Evolutionary conservation across 1,139 yeast genomes (phyloP).

Genomic region (Taphrina deformans): DNA sequence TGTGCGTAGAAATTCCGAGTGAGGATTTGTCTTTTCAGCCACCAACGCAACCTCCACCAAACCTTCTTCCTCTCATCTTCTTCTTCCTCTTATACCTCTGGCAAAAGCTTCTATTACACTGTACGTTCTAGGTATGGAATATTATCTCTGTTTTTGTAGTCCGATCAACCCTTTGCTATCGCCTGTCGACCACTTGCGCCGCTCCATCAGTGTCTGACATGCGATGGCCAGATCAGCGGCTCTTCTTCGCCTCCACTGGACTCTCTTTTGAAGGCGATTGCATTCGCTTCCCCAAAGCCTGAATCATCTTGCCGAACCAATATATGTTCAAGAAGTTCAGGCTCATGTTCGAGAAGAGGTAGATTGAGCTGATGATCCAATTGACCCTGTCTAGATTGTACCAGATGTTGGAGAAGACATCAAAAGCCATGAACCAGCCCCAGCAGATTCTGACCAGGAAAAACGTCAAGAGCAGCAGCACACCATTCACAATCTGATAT

Average conservation of each 20-base stretch:
- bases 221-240: neutral
- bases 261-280: neutral
- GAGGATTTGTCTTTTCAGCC: no score
- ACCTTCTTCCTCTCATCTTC: neutral
- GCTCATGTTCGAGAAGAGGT: constrained; percentile 62
- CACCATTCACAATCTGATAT: constrained; percentile 65
- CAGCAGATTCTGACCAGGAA: constrained; percentile 77
- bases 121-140: no score
- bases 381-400: neutral
- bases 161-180: no score
- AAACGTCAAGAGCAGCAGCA: constrained; percentile 65
- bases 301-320: constrained; percentile 76
- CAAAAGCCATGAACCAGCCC: constrained; percentile 75
- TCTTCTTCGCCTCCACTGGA: constrained; percentile 8
- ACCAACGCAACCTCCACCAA: neutral
- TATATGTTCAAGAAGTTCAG: constrained; percentile 64
- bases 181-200: no score
- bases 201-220: no score
- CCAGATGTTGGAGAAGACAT: constrained; percentile 42
- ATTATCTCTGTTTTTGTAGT: no score
- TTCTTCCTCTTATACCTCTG: no score
- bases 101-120: no score
- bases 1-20: no score
- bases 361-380: constrained; percentile 52
- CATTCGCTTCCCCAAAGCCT: constrained; percentile 54